Base-by-base conservation (phyloP, 495 filamentous ascomycete species). In the Pseudevernia furfuracea region DNA sequence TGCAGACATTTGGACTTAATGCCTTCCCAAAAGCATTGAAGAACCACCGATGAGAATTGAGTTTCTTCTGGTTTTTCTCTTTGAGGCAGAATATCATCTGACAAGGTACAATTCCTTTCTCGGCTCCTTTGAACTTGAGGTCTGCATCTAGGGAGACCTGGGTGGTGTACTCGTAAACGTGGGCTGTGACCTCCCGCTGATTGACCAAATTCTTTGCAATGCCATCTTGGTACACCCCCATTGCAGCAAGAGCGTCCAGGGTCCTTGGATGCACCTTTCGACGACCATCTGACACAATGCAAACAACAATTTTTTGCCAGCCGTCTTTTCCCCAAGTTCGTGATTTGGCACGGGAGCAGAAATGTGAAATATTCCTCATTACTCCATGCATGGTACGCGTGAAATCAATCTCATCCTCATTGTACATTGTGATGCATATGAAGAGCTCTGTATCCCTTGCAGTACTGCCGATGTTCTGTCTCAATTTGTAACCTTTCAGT, bases 221-320 rank as follows among this genome's bases (percentile, higher is more conserved):
- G 53, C 95, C 95, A 71, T 94, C 89, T 75, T 99, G 95, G 73
- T 97, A 99, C n/a, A 96, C 90, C 62, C 95, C 95, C 81, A 99
- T 91, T 30, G 92, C 94, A 7, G 95, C 95, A 66, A 99, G 73
- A n/a, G 92, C 94, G 71, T 97, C 94, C 4, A 97, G 81, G 0
- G 94, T 97, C 68, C 95, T 82, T 6, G 91, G 91, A 71, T 99
- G 93, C 23, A 97, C 89, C 73, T 96, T 97, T 67, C 89, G 85
- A 64, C 95, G 87, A 12, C 95, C 95, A 73, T 99, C 95, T 0
- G 90, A 89, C 43, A 99, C 89, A 68, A 99, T 88, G 70, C 92
- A 97, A 1, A 97, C 92, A 10, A 99, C 95, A 68, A 99, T 97
- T 80, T 99, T 99, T 77, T 99, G 89, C 95, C 95, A 99, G 14